Conservation (phyloP, 2,329 filamentous ascomycete species). For the Aureobasidium sp. region DNA sequence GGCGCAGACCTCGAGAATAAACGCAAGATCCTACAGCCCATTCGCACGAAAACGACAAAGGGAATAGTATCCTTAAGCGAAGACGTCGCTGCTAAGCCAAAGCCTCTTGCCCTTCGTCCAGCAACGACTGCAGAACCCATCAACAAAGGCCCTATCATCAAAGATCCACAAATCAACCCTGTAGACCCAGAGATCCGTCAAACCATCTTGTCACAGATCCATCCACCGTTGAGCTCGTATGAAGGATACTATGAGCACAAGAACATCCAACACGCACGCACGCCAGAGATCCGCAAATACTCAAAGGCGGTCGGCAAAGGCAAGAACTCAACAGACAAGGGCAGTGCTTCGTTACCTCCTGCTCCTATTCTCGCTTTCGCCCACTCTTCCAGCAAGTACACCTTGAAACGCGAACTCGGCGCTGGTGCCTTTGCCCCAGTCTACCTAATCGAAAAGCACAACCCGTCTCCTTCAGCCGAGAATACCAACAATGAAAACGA, state of each 20-base stretch:
- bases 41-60: slow-evolving; percentile 43
- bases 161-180: slow-evolving; percentile 80
- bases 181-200: slow-evolving; percentile 69
- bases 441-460: slow-evolving; percentile 71
- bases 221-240: slow-evolving; percentile 68
- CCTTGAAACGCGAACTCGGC: slow-evolving; percentile 76
- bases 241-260: slow-evolving; percentile 72
- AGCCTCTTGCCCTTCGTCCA: slow-evolving; percentile 26
- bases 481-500: slow-evolving; percentile 40
- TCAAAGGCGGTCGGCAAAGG: slow-evolving; percentile 60
- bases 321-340: slow-evolving; percentile 46
- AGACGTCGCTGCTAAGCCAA: slow-evolving; percentile 16
- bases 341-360: slow-evolving; percentile 54
- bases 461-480: slow-evolving; percentile 13
- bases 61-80: slow-evolving; percentile 31
- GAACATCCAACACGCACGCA: slow-evolving; percentile 56
- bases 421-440: slow-evolving; percentile 93
- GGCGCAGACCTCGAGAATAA: slow-evolving; percentile 35
- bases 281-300: slow-evolving; percentile 73
- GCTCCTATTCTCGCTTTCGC: slow-evolving; percentile 63
- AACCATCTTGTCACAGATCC: slow-evolving; percentile 66
- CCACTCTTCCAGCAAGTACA: slow-evolving; percentile 61
- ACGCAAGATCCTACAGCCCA: slow-evolving; percentile 44
- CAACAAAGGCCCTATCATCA: slow-evolving; percentile 66
- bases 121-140: slow-evolving; percentile 21